Conservation (phyloP, 345 rosid species). For the Acer campestre region DNA sequence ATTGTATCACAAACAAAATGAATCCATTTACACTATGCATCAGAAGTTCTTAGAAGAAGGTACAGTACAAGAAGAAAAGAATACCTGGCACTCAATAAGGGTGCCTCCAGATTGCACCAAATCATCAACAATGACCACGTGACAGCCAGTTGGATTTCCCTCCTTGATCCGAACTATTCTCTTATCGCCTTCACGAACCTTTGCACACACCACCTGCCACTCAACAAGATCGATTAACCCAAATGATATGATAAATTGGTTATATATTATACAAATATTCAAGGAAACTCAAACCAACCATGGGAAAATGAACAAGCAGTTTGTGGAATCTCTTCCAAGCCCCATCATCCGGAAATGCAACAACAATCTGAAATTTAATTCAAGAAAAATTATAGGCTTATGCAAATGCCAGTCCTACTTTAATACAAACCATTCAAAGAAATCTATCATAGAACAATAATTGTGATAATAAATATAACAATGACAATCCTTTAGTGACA, state of each 20-base stretch:
- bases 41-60: not conserved
- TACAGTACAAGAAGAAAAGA: not conserved
- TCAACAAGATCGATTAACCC: constrained; percentile 24
- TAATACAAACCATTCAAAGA: not conserved
- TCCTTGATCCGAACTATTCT: constrained; percentile 90
- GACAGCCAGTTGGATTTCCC: constrained; percentile 89
- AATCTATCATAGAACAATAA: not conserved
- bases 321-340: constrained; percentile 99
- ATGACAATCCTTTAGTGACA: not conserved
- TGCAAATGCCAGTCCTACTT: not conserved
- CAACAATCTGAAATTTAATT: constrained; percentile 54
- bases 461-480: not conserved
- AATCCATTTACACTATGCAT: not conserved
- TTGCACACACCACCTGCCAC: constrained; percentile 86
- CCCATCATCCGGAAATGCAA: constrained; percentile 99
- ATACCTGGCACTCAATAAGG: constrained; percentile 97
- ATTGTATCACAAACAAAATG: not conserved
- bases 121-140: constrained; percentile 95
- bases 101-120: constrained; percentile 98
- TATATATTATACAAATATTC: not conserved
- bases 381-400: not conserved
- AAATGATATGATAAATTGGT: constrained; percentile 12
- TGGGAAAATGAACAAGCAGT: constrained; percentile 79
- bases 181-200: constrained; percentile 96
- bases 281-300: constrained; percentile 45